These are phyloP conservation scores for Thelephora aurantiotincta DNA, from an alignment of 768 basidiomycete species.

Conservation along the genomic window DNA sequence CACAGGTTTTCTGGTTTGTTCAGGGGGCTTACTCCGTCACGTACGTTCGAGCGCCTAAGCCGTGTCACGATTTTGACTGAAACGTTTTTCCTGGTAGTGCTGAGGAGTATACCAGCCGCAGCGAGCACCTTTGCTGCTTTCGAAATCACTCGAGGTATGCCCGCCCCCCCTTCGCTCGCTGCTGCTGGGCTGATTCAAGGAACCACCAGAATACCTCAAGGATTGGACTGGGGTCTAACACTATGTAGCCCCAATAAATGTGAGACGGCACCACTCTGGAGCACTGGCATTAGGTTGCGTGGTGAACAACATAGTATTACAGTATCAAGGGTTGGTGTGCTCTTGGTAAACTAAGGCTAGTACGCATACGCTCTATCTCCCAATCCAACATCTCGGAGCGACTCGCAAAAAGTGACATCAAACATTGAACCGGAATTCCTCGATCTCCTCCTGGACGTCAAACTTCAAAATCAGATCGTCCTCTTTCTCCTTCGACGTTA, in stretches of 20 bases:
- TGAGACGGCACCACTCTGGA: no score
- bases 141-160: constrained; percentile 63
- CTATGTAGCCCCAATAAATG: no score
- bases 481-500: neutral
- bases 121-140: constrained; percentile 85
- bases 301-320: no score
- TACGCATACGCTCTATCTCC: no score
- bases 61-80: neutral
- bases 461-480: neutral
- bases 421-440: neutral
- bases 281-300: no score
- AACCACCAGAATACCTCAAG: constrained; percentile 15
- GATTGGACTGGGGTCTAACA: no score
- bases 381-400: neutral
- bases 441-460: neutral
- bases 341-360: no score
- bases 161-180: neutral
- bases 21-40: constrained; percentile 61
- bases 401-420: neutral
- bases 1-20: constrained; percentile 43
- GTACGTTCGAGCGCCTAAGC: constrained; percentile 27
- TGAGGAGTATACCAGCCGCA: constrained; percentile 83
- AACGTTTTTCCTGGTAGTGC: constrained; percentile 23
- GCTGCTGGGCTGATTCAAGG: neutral
- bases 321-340: no score